A percentile compares a stretch with the other conserved stretches of the same genome.
These are phyloP conservation scores for Priceomyces haplophilus DNA, from an alignment of 805 yeast species.

Conservation along the genomic window DNA sequence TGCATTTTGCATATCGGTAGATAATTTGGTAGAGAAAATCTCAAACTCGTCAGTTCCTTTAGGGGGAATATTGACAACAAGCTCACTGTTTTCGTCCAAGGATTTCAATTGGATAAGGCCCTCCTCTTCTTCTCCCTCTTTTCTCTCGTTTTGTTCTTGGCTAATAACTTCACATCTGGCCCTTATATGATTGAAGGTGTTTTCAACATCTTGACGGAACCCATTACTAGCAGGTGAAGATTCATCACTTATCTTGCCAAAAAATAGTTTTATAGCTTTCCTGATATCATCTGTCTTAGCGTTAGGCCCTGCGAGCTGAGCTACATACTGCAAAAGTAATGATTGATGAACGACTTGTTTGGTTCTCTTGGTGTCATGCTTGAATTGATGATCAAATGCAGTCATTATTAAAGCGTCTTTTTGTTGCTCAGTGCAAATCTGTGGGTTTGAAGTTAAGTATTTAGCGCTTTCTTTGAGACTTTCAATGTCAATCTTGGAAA, in stretches of 20 bases:
- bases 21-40: slow-evolving; percentile 52
- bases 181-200: slow-evolving; percentile 72
- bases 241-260: slow-evolving; percentile 54
- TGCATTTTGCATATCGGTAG: slow-evolving; percentile 68
- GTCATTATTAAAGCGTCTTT: slow-evolving; percentile 91
- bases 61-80: slow-evolving; percentile 67
- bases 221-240: slow-evolving; percentile 63
- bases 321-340: slow-evolving; percentile 70
- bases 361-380: slow-evolving; percentile 52
- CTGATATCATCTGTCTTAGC: slow-evolving; percentile 28
- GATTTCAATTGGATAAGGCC: slow-evolving; percentile 86
- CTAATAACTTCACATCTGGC: slow-evolving; percentile 67
- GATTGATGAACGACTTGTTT: slow-evolving; percentile 76
- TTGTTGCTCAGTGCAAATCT: slow-evolving; percentile 75
- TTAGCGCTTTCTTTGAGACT: slow-evolving; percentile 50
- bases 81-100: slow-evolving; percentile 76
- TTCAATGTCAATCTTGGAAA: slow-evolving; percentile 53
- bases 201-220: slow-evolving; percentile 68
- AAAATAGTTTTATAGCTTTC: slow-evolving; percentile 59
- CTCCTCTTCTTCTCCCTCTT: slow-evolving; percentile 47
- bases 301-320: slow-evolving; percentile 39
- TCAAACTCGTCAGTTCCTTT: slow-evolving; percentile 53
- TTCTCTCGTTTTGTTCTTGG: slow-evolving; percentile 40
- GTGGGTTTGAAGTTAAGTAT: slow-evolving; percentile 56
- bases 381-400: slow-evolving; percentile 80